Base-by-base conservation (phyloP, 192 early-diverging fungal species). In the Podila verticillata region DNA sequence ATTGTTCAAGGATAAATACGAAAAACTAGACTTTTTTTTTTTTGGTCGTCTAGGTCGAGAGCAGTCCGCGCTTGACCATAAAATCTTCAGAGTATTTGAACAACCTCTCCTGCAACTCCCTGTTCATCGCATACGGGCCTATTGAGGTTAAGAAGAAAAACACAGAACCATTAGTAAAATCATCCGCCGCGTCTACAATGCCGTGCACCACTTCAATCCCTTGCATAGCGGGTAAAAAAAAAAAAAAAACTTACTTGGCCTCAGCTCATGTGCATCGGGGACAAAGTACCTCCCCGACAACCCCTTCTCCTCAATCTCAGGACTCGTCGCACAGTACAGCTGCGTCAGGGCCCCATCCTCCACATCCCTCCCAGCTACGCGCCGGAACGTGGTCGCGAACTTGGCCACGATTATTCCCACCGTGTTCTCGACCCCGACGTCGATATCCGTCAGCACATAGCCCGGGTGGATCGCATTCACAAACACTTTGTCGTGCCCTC, bases 401-500 rank as follows among this genome's bases (percentile, higher is more conserved):
- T 57, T 61, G 2, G 65, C 63, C 7, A 66, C 31, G 34, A 57
- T 9, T 17, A 61, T 47, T 2, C 77, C 77, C 12, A 72, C 12
- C 0, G 47, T 64, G 1, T 28, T 5, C 32, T 58, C 26, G 12
- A 44, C 19, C 4, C 66, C 57, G 10, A 8, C 56, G 31, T 80
- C 77, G n/a, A 80, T 72, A 5, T 48, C 66, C 17, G 70, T 72
- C 17, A 9, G 0, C 44, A 57, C 59, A 29, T 48, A 79, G 1
- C 89, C 89, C 35, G 89, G 89, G 66, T 90, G 83, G 5, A 87
- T 39, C 44, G 74, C 64, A 71, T 91, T 84, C 0, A 73, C 82
- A 57, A 82, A 84, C 26, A 82, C 70, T 19, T 65, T 56, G 35
- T 82, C 61, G 31, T 79, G 69, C 6, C 75, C 75, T 47, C 63